Evolutionary conservation across 495 filamentous ascomycete genomes (phyloP), one percentile per base, ranked within the genome.

Genomic region (Penicillium soppii): DNA sequence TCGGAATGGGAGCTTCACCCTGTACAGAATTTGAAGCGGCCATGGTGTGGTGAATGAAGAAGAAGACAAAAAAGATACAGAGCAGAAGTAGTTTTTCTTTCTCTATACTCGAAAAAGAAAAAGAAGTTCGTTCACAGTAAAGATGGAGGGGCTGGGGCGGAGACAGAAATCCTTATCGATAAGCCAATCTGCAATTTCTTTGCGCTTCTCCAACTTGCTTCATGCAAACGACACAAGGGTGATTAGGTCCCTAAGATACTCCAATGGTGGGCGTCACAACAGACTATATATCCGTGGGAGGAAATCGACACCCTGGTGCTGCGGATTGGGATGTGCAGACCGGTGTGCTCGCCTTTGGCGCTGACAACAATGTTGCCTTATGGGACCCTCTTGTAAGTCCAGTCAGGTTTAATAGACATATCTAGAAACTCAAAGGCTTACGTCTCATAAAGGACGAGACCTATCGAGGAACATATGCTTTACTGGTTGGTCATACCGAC

Each of bases 241-340:
- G 25, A 37, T 10, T 5, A 19, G 25, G 23, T 32, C 21, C 17
- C 44, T 38, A 21, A 15, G 38, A 60, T 44, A 29, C 42, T 40
- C 35, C 52, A 32, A 80, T 80, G 78, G 67, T 75, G 37, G 67
- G 66, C 17, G 65, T 78, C 23, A 58, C 69, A 43, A 66, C 72
- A 46, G 77, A 82, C 12, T 95, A 90, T 58, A 83, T 95, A 25
- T 87, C 91, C 23, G 85, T 85, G 48, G 94, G 94, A 47, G 92
- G 89, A 30, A 97, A 97, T 71, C 78, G 92, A 52, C 89, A 97
- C 56, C 87, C 94, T 21, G 84, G 84, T 13, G 89, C 89, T 10
- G 91, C 94, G 12, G 94, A 97, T 70, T 98, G 94, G 94, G 82
- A 91, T 62, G 61, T 74, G 6, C 71, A 82, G 53, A 73, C 77